Conservation (phyloP, 2,329 filamentous ascomycete genomes). For the Aspergillus ibericus region DNA sequence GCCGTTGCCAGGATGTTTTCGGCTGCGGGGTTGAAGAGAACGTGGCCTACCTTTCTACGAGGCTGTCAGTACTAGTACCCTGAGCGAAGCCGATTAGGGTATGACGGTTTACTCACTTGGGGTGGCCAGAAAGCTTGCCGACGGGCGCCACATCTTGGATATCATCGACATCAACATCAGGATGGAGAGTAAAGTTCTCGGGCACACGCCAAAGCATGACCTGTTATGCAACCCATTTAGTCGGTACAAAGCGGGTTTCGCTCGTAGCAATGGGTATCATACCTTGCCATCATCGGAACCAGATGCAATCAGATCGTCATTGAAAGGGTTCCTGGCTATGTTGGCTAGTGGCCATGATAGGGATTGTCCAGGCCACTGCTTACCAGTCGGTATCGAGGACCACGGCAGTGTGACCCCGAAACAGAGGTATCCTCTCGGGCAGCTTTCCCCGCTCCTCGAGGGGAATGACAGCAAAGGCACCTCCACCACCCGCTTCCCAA, state of each 20-base stretch:
- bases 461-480: constrained; percentile 94
- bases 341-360: constrained; percentile 11
- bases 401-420: constrained; percentile 91
- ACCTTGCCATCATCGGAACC: constrained; percentile 93
- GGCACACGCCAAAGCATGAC: constrained; percentile 97
- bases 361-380: constrained; percentile 30
- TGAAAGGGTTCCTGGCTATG: constrained; percentile 79
- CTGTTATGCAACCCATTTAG: constrained; percentile 25
- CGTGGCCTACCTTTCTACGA: constrained; percentile 89
- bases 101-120: constrained; percentile 60
- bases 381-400: constrained; percentile 98
- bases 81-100: neutral
- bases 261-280: constrained; percentile 5
- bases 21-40: constrained; percentile 94
- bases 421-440: constrained; percentile 89
- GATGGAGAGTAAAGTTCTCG: constrained; percentile 78
- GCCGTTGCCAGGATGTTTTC: constrained; percentile 94
- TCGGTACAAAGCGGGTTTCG: neutral
- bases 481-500: constrained; percentile 95
- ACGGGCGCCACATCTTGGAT: constrained; percentile 77
- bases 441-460: constrained; percentile 84
- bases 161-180: constrained; percentile 73
- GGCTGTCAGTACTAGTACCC: constrained; percentile 18
- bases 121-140: constrained; percentile 80
- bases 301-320: constrained; percentile 88